Evolutionary conservation across 2,329 filamentous ascomycete species (phyloP), one percentile per base, ranked within the genome.

Genomic region (Alternaria consortialis): DNA sequence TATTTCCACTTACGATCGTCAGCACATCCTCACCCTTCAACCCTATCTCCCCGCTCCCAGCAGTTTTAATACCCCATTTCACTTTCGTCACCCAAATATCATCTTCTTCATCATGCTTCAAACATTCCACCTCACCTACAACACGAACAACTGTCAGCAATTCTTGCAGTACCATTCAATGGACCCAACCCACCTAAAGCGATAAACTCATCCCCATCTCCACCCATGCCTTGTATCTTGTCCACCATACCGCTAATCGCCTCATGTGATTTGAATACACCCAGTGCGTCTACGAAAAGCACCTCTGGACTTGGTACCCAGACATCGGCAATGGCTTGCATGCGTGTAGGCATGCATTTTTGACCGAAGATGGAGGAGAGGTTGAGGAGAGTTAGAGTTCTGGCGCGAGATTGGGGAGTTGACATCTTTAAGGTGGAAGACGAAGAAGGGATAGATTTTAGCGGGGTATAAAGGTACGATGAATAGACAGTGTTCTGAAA

Each of bases 21-120:
- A 64, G 7, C 5, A 64, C 47, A 59, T 66, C 60, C 54, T 25
- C 48, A 9, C 63, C 61, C 15, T 15, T 52, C 55, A 64, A 15
- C 29, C 13, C 54, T 31, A 29, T 27, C 15, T 58, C 40, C 15
- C 32, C 57, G 27, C 27, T 50, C 1, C 13, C 39, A 15, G 55
- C 23, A 32, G 54, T 5, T 12, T 40, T 53, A 44, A 62, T 48
- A n/a, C 59, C 62, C 62, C 62, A 64, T 43, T 51, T 58, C 40
- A 62, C 23, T 32, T 54, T 31, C 9, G 57, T 55, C 9, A 60
- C 53, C 63, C 63, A 60, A 1, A 60, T 27, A 48, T 65, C 57
- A n/a, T 50, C 40, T 25, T 55, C 34, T 6, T 52, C 15, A 11
- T 57, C 48, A 27, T 50, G 40, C 17, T 36, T 17, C 4, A 63